A percentile compares a stretch with the other conserved stretches of the same genome.
Conservation (phyloP, 495 filamentous ascomycete genomes). For the Penicillium turbatum region DNA sequence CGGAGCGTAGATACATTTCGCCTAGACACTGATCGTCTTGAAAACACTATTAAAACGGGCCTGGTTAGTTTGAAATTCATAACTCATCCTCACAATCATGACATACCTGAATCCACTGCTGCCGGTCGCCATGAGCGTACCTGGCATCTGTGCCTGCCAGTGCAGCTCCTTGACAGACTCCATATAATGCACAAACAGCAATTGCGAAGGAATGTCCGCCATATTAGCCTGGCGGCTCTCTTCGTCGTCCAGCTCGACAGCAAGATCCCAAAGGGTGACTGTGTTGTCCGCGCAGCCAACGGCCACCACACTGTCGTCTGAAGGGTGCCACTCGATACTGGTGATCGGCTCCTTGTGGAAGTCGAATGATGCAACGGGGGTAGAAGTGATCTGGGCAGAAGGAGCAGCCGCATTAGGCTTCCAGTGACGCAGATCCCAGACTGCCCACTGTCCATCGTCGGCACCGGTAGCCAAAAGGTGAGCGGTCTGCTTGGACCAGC, state of each 20-base stretch:
- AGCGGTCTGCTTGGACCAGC: constrained; percentile 80
- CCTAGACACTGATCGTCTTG: constrained; percentile 55
- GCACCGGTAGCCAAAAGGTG: constrained; percentile 90
- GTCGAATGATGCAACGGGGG: constrained; percentile 79
- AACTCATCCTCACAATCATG: constrained; percentile 15
- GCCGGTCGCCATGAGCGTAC: constrained; percentile 85
- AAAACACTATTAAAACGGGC: constrained; percentile 40
- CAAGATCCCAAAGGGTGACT: constrained; percentile 92
- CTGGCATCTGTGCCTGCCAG: constrained; percentile 96
- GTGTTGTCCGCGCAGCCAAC: constrained; percentile 93
- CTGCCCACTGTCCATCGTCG: constrained; percentile 90
- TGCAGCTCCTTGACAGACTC: constrained; percentile 90
- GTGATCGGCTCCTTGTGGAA: constrained; percentile 97
- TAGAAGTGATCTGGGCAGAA: constrained; percentile 43
- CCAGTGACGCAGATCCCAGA: constrained; percentile 96
- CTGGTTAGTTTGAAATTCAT: constrained; percentile 18
- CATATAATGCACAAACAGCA: constrained; percentile 95
- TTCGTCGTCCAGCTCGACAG: constrained; percentile 94
- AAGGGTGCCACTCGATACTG: constrained; percentile 94
- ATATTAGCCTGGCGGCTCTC: constrained; percentile 86
- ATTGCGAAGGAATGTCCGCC: constrained; percentile 85
- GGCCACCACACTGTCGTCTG: constrained; percentile 89
- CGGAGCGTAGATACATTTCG: constrained; percentile 11
- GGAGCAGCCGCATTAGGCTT: constrained; percentile 58
- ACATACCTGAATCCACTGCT: constrained; percentile 71